Evolutionary conservation across 2,329 filamentous ascomycete species (phyloP).

Genomic region (Alternaria gaisen): DNA sequence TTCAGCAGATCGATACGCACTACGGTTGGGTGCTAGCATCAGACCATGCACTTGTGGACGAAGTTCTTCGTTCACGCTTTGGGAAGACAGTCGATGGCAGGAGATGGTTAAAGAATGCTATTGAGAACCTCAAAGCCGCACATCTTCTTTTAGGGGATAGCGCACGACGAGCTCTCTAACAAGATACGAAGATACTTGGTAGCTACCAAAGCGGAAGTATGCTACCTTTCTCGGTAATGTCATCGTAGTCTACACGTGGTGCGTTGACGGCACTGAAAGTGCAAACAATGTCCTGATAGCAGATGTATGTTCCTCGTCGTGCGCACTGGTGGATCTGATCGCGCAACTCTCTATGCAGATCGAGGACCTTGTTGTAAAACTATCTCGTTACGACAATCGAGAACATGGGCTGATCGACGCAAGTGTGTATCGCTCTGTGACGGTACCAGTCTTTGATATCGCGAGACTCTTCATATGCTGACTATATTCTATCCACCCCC

Average conservation of each 20-base stretch:
- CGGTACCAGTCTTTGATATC: not conserved
- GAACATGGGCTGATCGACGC: not conserved
- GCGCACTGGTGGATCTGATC: too few species aligned
- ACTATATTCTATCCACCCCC: too few species aligned
- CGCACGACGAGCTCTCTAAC: not conserved
- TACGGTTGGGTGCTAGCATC: conserved; percentile 19
- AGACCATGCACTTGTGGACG: conserved; percentile 3
- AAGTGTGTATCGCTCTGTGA: not conserved
- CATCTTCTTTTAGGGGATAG: not conserved
- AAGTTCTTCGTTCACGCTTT: not conserved
- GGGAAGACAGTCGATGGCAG: not conserved
- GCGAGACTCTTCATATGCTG: too few species aligned
- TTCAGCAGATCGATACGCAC: conserved; percentile 9
- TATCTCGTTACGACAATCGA: not conserved
- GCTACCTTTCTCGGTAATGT: not conserved
- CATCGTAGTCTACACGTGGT: not conserved
- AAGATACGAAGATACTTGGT: not conserved
- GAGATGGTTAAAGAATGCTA: conserved; percentile 1
- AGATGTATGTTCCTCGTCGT: too few species aligned
- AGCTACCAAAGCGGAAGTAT: not conserved
- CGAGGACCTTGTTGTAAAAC: too few species aligned
- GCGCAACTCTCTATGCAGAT: too few species aligned
- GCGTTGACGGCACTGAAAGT: too few species aligned
- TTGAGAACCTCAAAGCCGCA: not conserved
- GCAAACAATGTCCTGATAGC: too few species aligned